Evolutionary conservation across 805 yeast species (phyloP), one percentile per base, ranked within the genome.

Genomic region (Clavispora asparagi): DNA sequence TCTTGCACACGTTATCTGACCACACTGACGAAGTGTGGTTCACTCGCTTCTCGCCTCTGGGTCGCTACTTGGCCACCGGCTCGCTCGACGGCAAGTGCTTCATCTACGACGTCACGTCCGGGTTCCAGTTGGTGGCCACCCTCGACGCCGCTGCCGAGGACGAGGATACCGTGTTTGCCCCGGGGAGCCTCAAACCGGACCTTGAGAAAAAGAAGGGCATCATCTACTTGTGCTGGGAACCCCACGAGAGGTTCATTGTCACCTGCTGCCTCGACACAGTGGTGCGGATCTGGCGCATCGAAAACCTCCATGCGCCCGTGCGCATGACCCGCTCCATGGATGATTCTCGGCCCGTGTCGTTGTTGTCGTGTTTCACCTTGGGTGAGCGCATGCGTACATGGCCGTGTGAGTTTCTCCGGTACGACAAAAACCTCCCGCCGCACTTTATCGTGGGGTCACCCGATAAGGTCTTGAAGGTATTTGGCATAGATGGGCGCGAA

Each of bases 21-120:
- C 94, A 87, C 57, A 62, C 67, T 1, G 81, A 83, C 58, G 96
- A 91, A 61, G 92, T 88, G 11, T 91, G 97, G 97, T 85, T 74
- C 59, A 73, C 85, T 12, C 78, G 78, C 47, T 90, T 87, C 59
- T 84, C 94, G 6, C 86, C 89, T 40, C 76, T 78, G 64, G 97
- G 97, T 3, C 75, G 73, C 50, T 81, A 71, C 52, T 67, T 91
- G 35, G 95, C 88, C n/a, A 78, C 91, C 0, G 85, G 91, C 0
- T 81, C 94, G 7, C 75, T 80, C 13, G 95, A 88, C 59, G 74
- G 80, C 7, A 70, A 74, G 23, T 72, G 87, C 32, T 65, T 80
- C 29, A 71, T 90, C 11, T 89, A 87, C 67, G 85, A 83, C 60
- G 85, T 83, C 2, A 59, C 66, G 4, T 69, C 81, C 39, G 57